Evolutionary conservation across 2,329 filamentous ascomycete genomes (phyloP), one percentile per base, ranked within the genome.

Genomic region (Microcyclosporella mali): DNA sequence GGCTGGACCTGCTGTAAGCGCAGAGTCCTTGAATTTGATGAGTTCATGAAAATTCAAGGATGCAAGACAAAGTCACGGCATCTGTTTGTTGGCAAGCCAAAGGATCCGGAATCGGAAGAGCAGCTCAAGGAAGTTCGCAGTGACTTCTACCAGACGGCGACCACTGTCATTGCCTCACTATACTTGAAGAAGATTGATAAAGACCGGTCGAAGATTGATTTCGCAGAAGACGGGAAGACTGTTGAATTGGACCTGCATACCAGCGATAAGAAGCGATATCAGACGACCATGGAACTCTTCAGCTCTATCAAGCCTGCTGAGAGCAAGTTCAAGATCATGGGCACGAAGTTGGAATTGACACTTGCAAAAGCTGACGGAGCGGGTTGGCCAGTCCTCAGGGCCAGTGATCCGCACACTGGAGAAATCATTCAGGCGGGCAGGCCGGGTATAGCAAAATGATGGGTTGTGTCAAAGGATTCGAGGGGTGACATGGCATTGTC

Each of bases 171-270:
- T 53, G 89, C 85, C 2, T 92, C 86, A 7, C 84, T 95, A 55
- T 98, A 94, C 70, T 75, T 97, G 41, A 98, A 97, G 74, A 97
- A 97, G 71, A 95, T 98, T 58, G 81, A 89, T 69, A 94, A 90
- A 68, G 77, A 82, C 17, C 77, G 71, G 18, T 85, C 88, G 39
- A 83, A 77, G 52, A 76, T 97, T 34, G 71, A 76, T 17, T 90
- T 97, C 63, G 65, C 71, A 28, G 59, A 76, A 2, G 71, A 67
- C 8, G 50, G 47, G 16, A 68, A 74, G 36, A 71, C 77, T 35
- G 67, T 97, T 38, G 73, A 76, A 9, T 75, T 98, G 33, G 87
- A 98, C 62, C 75, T 98, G 30, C 81, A 78, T n/a, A 98, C 92
- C 7, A 79, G 77, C 25, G 90, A 95, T 61, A 74, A 79, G 45